Evolutionary conservation across 306 rosid species (phyloP), one percentile per base, ranked within the genome.

Genomic region (Clitoria ternatea): DNA sequence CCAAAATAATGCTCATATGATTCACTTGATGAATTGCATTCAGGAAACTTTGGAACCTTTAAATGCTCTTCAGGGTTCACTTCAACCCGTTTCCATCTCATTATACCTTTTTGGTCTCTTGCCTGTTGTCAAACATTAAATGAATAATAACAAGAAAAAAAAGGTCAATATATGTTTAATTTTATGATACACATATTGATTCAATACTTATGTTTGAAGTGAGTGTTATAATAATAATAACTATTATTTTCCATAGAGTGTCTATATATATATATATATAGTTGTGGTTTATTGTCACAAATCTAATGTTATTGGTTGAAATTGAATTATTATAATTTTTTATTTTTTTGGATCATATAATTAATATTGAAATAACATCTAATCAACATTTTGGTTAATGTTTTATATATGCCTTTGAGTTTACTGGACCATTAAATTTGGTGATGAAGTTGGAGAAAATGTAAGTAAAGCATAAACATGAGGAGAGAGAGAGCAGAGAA

Each of bases 11-110:
- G 17, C 3, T 88, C 86, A 23, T 73, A 84, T 8, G 59, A 64
- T 57, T 77, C 80, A 11, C n/a, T n/a, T n/a, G 84, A 60, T 29
- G 84, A 76, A 15, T 26, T 56, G 56, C 27, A 12, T 0, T 64
- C 49, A 1, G 84, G 87, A 26, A 84, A 84, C 24, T 4, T 65
- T 0, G 89, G 87, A n/a, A 75, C 57, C 54, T 79, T 30, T 1
- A 85, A 5, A 15, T 88, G 94, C 6, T 88, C 90, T 77, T 83
- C 83, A 36, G 67, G 60, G 24, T 73, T 68, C 66, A 88, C 80
- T 30, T 79, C 66, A 18, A 85, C 94, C 12, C 63, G 15, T 54
- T 79, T 66, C 94, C 94, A 86, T 26, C 22, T 72, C 73, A 61
- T 83, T 32, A 50, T 79, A 6, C 84, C 86, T 39, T 59, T 12